Evolutionary conservation across 1,284 basidiomycete species (phyloP).

Genomic region (Cystobasidiaceae sp.): DNA sequence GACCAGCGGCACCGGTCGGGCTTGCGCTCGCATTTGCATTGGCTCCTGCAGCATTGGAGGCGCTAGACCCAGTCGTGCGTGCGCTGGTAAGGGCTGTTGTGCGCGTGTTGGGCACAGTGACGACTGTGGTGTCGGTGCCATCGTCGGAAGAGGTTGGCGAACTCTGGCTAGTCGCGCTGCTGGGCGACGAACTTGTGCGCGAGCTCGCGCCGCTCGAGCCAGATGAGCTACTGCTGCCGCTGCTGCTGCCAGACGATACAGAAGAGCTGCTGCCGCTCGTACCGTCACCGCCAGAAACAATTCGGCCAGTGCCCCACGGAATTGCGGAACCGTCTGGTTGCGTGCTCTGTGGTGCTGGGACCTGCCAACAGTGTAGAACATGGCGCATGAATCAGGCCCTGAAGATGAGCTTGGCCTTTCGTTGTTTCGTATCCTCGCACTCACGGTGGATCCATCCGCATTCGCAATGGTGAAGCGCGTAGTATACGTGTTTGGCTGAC

Average conservation of each 20-base stretch:
- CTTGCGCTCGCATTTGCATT: background rate
- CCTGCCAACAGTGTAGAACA: background rate
- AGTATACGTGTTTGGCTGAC: constrained; percentile 60
- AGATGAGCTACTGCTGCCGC: background rate
- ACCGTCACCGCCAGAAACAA: constrained; percentile 49
- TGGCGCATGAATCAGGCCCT: constrained; percentile 21
- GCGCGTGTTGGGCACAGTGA: no score
- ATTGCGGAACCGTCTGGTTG: constrained; percentile 57
- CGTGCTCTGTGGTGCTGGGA: constrained; percentile 46
- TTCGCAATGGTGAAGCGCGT: constrained; percentile 72
- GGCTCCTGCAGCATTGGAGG: no score
- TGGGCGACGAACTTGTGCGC: background rate
- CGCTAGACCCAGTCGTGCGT: no score
- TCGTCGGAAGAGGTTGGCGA: no score
- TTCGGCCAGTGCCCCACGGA: constrained; percentile 64
- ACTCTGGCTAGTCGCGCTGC: no score
- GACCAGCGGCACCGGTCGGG: background rate
- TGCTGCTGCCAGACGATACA: background rate
- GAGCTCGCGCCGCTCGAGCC: background rate
- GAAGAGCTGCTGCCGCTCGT: background rate
- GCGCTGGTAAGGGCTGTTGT: no score
- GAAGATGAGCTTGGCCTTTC: constrained; percentile 21
- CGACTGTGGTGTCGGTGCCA: no score
- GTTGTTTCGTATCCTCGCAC: constrained; percentile 49
- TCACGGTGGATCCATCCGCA: constrained; percentile 51